A percentile compares a stretch with the other conserved stretches of the same genome.
These are phyloP conservation scores for Orychophragmus violaceus DNA, from an alignment of 345 rosid genomes.

Conservation along the genomic window DNA sequence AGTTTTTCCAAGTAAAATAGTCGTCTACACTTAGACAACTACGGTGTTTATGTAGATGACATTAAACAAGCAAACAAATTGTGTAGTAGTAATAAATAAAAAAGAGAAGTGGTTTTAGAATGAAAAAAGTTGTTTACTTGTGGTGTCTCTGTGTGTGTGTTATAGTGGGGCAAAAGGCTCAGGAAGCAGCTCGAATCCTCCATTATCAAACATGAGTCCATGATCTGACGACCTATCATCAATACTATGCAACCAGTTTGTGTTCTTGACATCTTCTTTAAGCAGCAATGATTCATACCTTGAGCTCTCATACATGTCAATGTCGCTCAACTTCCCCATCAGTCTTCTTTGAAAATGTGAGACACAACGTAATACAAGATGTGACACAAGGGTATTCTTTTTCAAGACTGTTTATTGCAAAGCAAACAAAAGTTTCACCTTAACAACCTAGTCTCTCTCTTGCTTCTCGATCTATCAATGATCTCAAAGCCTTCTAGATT, in stretches of 20 bases:
- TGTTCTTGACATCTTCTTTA: conserved; percentile 83
- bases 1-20: too few relatives aligned
- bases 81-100: conserved; percentile 3
- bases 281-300: conserved; percentile 82
- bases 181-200: conserved; percentile 76
- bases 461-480: too few relatives aligned
- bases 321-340: conserved; percentile 51
- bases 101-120: not conserved
- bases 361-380: too few relatives aligned
- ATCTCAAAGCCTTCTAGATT: too few relatives aligned
- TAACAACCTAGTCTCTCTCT: too few relatives aligned
- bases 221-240: conserved; percentile 81
- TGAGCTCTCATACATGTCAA: conserved; percentile 80
- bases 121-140: conserved; percentile 1
- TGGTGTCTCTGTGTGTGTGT: too few relatives aligned
- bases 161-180: conserved; percentile 78
- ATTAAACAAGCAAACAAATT: conserved; percentile 22
- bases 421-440: too few relatives aligned
- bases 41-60: too few relatives aligned
- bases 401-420: too few relatives aligned
- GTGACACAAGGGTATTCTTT: too few relatives aligned
- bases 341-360: too few relatives aligned
- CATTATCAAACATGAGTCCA: conserved; percentile 59
- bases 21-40: too few relatives aligned
- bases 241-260: conserved; percentile 82